Base-by-base conservation (phyloP, 192 early-diverging fungal genomes). In the Phycomyces blakesleeanus region DNA sequence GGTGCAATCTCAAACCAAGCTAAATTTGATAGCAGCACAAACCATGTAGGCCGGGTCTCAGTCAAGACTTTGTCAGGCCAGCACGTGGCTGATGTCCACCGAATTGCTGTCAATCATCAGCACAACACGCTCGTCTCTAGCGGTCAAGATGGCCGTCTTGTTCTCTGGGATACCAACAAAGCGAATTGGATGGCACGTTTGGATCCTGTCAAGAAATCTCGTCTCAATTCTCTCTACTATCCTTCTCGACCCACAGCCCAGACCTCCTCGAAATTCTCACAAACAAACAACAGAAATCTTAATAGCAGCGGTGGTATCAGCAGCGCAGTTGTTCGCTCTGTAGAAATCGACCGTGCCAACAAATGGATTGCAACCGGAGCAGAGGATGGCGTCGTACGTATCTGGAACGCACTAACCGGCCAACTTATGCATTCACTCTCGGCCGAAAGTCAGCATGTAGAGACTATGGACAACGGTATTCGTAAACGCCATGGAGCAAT, bases 181-280 rank as follows among this genome's bases (percentile, higher is more conserved):
- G 62, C 60, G 1, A 58, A 51, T 12, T 74, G 72, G 72, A 25
- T 66, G 14, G 72, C 72, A 15, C 21, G 72, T 24, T 22, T 74
- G 0, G 72, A 74, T 42, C 15, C 24, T 21, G 11, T 16, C 3
- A 49, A 59, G 20, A 40, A 22, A 14, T 26, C 6, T 1, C 16
- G 18, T 24, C 55, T 40, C 21, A 57, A 18, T 49, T 22, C 27
- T 18, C 39, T 50, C 27, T 58, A 58, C 12, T 58, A 58, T 37
- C 22, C 54, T 29, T 25, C 29, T 7, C 29, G 29, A 34, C 29
- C 29, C 3, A 5, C 29, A 34, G 29, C 29, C n/a, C n/a, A n/a
- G n/a, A n/a, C n/a, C n/a, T n/a, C n/a, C n/a, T n/a, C 29, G 29
- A 7, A 2, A 34, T 34, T 7, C 29, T 4, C 3, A 11, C 14